Base-by-base conservation (phyloP, 805 yeast genomes). In the Brettanomyces anomalus region DNA sequence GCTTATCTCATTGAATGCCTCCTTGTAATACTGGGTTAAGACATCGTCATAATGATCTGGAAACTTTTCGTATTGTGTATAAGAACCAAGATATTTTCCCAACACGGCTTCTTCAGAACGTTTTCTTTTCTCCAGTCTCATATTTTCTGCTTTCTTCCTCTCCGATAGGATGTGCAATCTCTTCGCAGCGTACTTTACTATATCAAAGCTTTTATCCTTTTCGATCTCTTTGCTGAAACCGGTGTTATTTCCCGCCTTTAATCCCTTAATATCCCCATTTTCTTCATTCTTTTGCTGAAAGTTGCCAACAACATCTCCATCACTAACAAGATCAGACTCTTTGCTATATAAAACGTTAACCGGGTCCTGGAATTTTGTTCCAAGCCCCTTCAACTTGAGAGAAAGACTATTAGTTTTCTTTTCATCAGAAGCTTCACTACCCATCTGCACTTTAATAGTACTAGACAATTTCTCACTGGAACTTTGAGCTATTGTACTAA, bases 121-220 rank as follows among this genome's bases (percentile, higher is more conserved):
- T 35, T 46, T 48, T 44, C 68, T 63, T 39, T 46, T 51, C 30
- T 55, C 56, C 46, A 59, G 60, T 40, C 58, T 63, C 45, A 48
- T 49, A 38, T 65, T 69, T 49, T 63, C 61, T 43, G 55, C 49
- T 46, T 45, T 44, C 45, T 58, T 43, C 54, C 68, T 48, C 55
- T 58, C 41, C 55, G 65, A 47, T 4, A 75, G 58, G 14, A 63
- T 49, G 7, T 53, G 57, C 15, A 68, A 48, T 41, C 86, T 63
- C 33, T 68, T 68, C 18, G 65, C 58, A 0, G 86, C 79, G 55
- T 78, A 79, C 34, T 64, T 76, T 13, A 68, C 75, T 33, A 84
- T 67, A 58, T 82, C 81, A 47, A 81, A 74, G 13, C 33, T 43
- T 15, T 16, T 30, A 55, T 52, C 40, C 57, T 61, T 19, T 7